A percentile compares a stretch with the other conserved stretches of the same genome.
Conservation (phyloP, 139 green algal species). For the Zygnema cylindricum region DNA sequence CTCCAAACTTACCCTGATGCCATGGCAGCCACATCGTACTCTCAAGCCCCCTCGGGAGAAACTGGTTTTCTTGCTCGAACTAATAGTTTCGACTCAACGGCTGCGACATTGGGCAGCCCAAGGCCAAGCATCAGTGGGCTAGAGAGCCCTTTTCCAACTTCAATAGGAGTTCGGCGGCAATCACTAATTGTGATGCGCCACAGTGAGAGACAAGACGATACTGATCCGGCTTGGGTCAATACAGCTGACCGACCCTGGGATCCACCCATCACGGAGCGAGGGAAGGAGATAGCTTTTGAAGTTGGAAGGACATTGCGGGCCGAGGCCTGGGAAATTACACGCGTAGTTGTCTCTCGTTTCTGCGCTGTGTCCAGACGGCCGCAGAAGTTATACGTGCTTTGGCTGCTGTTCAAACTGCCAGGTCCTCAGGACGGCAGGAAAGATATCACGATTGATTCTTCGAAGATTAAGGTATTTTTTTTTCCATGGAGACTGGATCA, state of each 20-base stretch:
- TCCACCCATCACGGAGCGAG: conserved; percentile 52
- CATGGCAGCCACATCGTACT: not conserved
- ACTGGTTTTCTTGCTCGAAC: not conserved
- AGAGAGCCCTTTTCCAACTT: not conserved
- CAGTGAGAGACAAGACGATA: conserved; percentile 41
- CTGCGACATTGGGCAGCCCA: conserved; percentile 18
- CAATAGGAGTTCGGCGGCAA: conserved; percentile 33
- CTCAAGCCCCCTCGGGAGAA: not conserved
- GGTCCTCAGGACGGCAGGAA: not conserved
- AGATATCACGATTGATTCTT: not conserved
- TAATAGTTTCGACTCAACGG: not conserved
- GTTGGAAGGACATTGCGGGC: not conserved
- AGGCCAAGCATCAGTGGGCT: not conserved
- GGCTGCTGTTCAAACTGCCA: not conserved
- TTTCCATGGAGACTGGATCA: too few relatives aligned
- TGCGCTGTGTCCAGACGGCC: conserved; percentile 55
- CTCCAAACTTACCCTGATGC: conserved; percentile 18
- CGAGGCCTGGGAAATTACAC: conserved; percentile 27
- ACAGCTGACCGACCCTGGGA: conserved; percentile 43
- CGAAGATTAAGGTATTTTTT: conserved; percentile 26
- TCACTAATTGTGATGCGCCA: conserved; percentile 56
- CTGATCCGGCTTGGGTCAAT: conserved; percentile 26
- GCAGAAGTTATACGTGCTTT: conserved; percentile 18
- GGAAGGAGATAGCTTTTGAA: conserved; percentile 33
- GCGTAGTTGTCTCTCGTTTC: conserved; percentile 53